Evolutionary conservation across 2,329 filamentous ascomycete species (phyloP).

Genomic region (Ceratocystiopsis sp.): DNA sequence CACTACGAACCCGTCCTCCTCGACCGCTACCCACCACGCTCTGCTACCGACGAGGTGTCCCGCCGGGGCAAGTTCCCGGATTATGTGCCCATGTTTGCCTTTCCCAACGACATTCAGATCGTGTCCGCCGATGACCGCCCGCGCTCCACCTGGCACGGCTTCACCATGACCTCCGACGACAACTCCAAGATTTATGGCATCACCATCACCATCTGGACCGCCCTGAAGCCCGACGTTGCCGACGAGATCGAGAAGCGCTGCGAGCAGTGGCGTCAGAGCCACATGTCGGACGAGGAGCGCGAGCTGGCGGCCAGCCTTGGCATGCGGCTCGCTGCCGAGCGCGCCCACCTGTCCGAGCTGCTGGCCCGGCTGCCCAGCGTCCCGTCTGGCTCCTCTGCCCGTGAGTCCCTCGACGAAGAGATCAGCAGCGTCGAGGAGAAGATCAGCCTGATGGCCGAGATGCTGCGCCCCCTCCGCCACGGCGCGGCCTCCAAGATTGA

Average conservation of each 20-base stretch:
- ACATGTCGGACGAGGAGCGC: slow-evolving; percentile 81
- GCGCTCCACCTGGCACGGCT: slow-evolving; percentile 95
- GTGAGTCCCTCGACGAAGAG: slow-evolving; percentile 78
- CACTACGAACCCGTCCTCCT: slow-evolving; percentile 92
- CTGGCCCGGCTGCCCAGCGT: slow-evolving; percentile 68
- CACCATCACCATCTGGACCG: slow-evolving; percentile 83
- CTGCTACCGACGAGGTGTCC: slow-evolving; percentile 62
- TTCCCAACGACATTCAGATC: slow-evolving; percentile 94
- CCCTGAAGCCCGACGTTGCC: slow-evolving; percentile 63
- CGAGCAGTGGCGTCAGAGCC: slow-evolving; percentile 67
- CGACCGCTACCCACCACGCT: slow-evolving; percentile 79
- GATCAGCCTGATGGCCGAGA: slow-evolving; percentile 90
- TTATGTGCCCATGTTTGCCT: slow-evolving; percentile 98
- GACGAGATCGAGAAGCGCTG: slow-evolving; percentile 71
- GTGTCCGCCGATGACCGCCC: slow-evolving; percentile 89
- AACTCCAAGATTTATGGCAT: slow-evolving; percentile 86
- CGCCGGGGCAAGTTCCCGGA: slow-evolving; percentile 80
- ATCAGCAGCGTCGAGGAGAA: slow-evolving; percentile 96
- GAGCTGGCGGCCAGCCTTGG: slow-evolving; percentile 86
- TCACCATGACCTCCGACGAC: slow-evolving; percentile 91
- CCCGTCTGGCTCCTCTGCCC: slow-evolving; percentile 60
- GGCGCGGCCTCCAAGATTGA: slow-evolving; percentile 95
- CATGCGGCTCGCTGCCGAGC: slow-evolving; percentile 69
- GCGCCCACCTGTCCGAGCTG: slow-evolving; percentile 77
- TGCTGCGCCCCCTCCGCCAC: slow-evolving; percentile 79